phyloP scores from a whole-genome alignment of 192 early-diverging fungal species.

The Podila epicladia region DNA sequence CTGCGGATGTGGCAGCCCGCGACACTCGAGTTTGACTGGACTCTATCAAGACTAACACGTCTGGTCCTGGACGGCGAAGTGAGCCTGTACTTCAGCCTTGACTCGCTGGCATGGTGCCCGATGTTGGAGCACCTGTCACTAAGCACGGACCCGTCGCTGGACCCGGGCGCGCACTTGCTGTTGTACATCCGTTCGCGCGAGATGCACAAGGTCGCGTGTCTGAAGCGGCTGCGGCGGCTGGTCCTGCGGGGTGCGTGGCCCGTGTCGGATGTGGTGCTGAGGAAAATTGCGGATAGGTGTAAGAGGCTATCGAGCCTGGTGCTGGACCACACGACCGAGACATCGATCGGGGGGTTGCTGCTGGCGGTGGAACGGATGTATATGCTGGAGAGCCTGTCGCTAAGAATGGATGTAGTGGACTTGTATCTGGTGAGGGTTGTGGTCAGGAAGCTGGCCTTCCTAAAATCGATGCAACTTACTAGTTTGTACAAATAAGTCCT shows the following conservation, averaged over 20 bases:
- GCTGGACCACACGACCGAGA: conserved; percentile 23
- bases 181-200: conserved; percentile 17
- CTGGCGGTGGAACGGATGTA: conserved; percentile 39
- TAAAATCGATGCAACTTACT: conserved; percentile 15
- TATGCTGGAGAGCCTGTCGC: conserved; percentile 8
- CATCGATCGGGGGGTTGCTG: conserved; percentile 21
- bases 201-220: conserved; percentile 16
- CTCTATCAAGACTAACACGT: conserved; percentile 8
- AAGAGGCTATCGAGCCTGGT: conserved; percentile 12
- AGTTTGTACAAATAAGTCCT: neutral
- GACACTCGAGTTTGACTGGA: conserved; percentile 14
- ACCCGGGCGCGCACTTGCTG: conserved; percentile 19
- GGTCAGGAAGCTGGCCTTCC: neutral
- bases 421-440: conserved; percentile 26
- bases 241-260: conserved; percentile 15
- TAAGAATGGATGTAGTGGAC: conserved; percentile 26
- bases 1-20: conserved; percentile 36
- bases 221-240: conserved; percentile 3
- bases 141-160: neutral
- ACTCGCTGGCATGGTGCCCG: conserved; percentile 21
- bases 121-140: conserved; percentile 26
- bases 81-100: conserved; percentile 39
- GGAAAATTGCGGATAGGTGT: conserved; percentile 30
- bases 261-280: conserved; percentile 17
- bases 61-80: conserved; percentile 34